Evolutionary conservation across 129 eudicot genomes (phyloP), one percentile per base, ranked within the genome.

Genomic region (Gnaphalium uliginosum): DNA sequence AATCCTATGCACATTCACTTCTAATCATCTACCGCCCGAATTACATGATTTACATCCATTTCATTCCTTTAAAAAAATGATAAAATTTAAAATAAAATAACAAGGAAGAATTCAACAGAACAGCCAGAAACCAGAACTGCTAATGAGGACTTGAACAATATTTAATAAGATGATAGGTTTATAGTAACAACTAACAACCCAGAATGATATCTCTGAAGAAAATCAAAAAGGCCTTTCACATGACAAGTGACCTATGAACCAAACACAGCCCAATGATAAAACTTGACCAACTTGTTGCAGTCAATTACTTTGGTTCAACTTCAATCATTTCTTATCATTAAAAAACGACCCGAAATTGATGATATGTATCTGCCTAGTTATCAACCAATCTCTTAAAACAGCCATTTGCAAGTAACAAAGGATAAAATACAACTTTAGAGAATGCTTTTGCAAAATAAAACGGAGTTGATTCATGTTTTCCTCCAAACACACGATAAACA

Each of bases 201-300:
- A 59, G 17, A 59, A 32, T 15, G 41, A 15, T 64, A 17, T 25
- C 46, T 64, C 17, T 30, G 46, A 64, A 29, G 41, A 57, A 57
- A 57, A n/a, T 57, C 26, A 19, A 29, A 30, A 62, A 64, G 21
- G 43, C 30, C 69, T 26, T 64, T 26, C 68, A 63, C 35, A 29
- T 26, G 43, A 18, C 19, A 14, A 27, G 68, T 27, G 35, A 62
- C 33, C 9, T 2, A 3, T 24, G 68, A 25, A 62, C 68, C 68
- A 62, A 62, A 62, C 27, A 62, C 68, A 15, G 39, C 41, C 68
- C 68, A 25, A 62, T 27, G 39, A 23, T 30, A 14, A 63, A 27
- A 17, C 2, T 11, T 6, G 69, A 30, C 69, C 69, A 64, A 64
- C 22, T 63, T 63, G 13, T 43, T 63, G 69, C 41, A 30, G 17